Conservation (phyloP, 169 alveolate species). For the Cryptosporidium tyzzeri region DNA sequence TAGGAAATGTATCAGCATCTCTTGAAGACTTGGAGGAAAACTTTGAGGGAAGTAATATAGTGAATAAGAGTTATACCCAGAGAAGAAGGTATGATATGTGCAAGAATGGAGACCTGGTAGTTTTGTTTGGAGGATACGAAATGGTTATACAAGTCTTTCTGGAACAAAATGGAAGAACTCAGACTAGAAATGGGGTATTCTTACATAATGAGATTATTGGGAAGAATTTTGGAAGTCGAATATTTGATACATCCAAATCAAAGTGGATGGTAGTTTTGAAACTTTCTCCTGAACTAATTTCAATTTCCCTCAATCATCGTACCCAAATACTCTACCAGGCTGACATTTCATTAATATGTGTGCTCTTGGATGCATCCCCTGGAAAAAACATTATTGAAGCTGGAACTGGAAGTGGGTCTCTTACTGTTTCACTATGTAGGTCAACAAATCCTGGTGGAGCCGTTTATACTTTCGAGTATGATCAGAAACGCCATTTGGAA, state of each 20-base stretch:
- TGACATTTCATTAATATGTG: constrained; percentile 89
- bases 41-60: background rate
- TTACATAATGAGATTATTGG: constrained; percentile 71
- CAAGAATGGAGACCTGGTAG: constrained; percentile 54
- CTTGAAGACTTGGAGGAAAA: background rate
- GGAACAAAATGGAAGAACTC: constrained; percentile 4
- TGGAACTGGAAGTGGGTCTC: constrained; percentile 93
- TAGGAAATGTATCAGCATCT: background rate
- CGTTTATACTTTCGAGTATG: constrained; percentile 89
- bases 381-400: constrained; percentile 89
- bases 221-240: constrained; percentile 78
- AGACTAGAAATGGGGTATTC: constrained; percentile 45
- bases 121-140: constrained; percentile 71
- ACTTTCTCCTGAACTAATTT: constrained; percentile 85
- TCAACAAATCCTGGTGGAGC: constrained; percentile 89
- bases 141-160: constrained; percentile 33
- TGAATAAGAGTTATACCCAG: background rate
- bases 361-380: constrained; percentile 88
- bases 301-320: constrained; percentile 82
- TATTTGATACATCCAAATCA: constrained; percentile 73
- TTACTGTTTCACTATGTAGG: constrained; percentile 87
- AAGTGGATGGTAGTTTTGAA: constrained; percentile 81
- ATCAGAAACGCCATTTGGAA: constrained; percentile 85
- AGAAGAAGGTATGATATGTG: constrained; percentile 42
- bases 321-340: constrained; percentile 92